Conservation (phyloP, 495 filamentous ascomycete genomes). For the Sphaerosporella brunnea region DNA sequence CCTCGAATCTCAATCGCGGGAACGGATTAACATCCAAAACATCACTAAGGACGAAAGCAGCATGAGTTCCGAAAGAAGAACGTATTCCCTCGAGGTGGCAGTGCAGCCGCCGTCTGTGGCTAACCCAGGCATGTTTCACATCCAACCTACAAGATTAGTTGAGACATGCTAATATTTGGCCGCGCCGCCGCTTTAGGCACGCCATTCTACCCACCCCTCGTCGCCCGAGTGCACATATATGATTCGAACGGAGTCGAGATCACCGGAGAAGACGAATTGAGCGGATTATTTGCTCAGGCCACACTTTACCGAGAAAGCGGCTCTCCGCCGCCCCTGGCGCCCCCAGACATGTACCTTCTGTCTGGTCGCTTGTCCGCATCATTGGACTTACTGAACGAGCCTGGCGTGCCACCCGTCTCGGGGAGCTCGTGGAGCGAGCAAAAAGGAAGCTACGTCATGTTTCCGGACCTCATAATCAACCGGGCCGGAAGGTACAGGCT, state of each 20-base stretch:
- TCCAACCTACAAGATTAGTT: too few species aligned
- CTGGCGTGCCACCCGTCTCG: neutral
- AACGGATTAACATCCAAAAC: neutral
- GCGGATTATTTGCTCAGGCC: slow-evolving; percentile 21
- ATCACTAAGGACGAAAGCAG: slow-evolving; percentile 9
- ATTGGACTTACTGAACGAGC: slow-evolving; percentile 18
- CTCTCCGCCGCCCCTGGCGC: slow-evolving; percentile 15
- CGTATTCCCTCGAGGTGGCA: slow-evolving; percentile 23
- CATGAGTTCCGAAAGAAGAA: slow-evolving; percentile 18
- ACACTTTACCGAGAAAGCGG: slow-evolving; percentile 19
- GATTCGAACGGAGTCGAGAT: slow-evolving; percentile 20
- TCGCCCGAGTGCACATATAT: slow-evolving; percentile 21
- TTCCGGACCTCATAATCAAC: slow-evolving; percentile 23
- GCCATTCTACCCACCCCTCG: slow-evolving; percentile 22
- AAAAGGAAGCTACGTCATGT: slow-evolving; percentile 23
- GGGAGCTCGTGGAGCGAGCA: slow-evolving; percentile 10
- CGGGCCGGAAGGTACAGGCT: slow-evolving; percentile 20
- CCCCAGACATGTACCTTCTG: slow-evolving; percentile 21
- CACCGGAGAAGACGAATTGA: slow-evolving; percentile 24
- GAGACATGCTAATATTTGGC: too few species aligned
- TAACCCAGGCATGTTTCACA: too few species aligned
- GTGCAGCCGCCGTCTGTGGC: slow-evolving; percentile 21
- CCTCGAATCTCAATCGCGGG: neutral
- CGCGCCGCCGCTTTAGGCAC: too few species aligned
- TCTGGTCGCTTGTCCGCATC: slow-evolving; percentile 22